phyloP scores from a whole-genome alignment of 768 basidiomycete species.

The Tylopilus subfusipes region DNA sequence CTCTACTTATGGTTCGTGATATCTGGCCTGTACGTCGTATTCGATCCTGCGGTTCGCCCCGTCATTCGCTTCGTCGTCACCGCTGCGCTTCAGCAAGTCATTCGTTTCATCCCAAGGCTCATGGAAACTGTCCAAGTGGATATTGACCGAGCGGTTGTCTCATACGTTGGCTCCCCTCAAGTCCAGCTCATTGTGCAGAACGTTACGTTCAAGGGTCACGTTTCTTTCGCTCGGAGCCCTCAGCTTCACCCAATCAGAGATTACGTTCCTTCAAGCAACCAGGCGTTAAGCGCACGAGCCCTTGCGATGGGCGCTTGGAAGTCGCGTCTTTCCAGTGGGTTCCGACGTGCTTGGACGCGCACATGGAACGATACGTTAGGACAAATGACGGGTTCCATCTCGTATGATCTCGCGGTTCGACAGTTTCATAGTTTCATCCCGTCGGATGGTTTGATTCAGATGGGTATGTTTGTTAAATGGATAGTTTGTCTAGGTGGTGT shows the following conservation, averaged over 20 bases:
- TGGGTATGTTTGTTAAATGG: slow-evolving; percentile 30
- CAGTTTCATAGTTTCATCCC: slow-evolving; percentile 44
- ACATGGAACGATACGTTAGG: slow-evolving; percentile 73
- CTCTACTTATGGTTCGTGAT: slow-evolving; percentile 32
- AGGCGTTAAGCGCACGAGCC: slow-evolving; percentile 35
- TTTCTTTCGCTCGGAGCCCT: slow-evolving; percentile 53
- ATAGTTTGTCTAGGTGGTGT: background rate
- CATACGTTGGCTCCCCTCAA: slow-evolving; percentile 49
- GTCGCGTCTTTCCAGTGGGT: slow-evolving; percentile 53
- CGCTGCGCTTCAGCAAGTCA: slow-evolving; percentile 51
- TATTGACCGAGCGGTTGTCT: slow-evolving; percentile 51
- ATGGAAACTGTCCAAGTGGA: slow-evolving; percentile 69
- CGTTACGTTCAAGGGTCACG: slow-evolving; percentile 49
- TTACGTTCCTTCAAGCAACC: slow-evolving; percentile 10
- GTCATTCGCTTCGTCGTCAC: slow-evolving; percentile 54
- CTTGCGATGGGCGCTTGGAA: slow-evolving; percentile 59
- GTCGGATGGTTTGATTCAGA: slow-evolving; percentile 13
- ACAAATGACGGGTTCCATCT: slow-evolving; percentile 53
- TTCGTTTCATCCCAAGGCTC: slow-evolving; percentile 64
- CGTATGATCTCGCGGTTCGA: slow-evolving; percentile 46
- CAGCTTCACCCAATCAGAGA: slow-evolving; percentile 21
- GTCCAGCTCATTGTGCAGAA: slow-evolving; percentile 49
- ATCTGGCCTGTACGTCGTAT: slow-evolving; percentile 37
- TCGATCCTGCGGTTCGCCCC: slow-evolving; percentile 64
- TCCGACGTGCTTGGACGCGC: slow-evolving; percentile 61